Evolutionary conservation across 257 asterid species (phyloP).

Genomic region (Ophiorrhiza pumila): DNA sequence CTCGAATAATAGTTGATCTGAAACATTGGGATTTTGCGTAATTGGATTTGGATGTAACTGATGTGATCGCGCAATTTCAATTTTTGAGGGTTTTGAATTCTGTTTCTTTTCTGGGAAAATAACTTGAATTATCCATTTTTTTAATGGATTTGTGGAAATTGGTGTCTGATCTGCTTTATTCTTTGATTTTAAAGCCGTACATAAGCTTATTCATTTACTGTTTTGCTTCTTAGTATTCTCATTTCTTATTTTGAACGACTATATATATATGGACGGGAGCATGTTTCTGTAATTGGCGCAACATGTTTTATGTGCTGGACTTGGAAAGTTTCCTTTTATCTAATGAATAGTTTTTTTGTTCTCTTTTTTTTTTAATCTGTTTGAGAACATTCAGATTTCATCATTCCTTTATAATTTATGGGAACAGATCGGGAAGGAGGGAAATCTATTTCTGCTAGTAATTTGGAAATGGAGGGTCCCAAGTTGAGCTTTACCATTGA

Average conservation of each 20-base stretch:
- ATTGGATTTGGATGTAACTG: slow-evolving; percentile 8
- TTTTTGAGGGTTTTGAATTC: background rate
- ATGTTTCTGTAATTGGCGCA: too few species aligned
- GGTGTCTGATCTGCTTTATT: slow-evolving; percentile 18
- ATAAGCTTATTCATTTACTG: background rate
- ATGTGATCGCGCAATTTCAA: background rate
- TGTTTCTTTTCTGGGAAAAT: background rate
- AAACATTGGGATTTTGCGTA: background rate
- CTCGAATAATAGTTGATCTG: background rate
- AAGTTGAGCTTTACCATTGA: background rate
- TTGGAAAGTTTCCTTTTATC: background rate
- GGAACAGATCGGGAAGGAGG: slow-evolving; percentile 1
- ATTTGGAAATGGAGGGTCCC: background rate
- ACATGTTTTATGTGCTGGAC: background rate
- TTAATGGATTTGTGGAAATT: slow-evolving; percentile 3
- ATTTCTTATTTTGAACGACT: too few species aligned
- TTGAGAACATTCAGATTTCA: background rate
- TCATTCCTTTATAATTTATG: background rate
- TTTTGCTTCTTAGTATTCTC: slow-evolving; percentile 4
- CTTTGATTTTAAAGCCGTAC: background rate
- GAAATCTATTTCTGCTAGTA: background rate
- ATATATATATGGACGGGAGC: too few species aligned
- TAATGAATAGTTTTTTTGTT: background rate
- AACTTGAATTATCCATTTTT: background rate
- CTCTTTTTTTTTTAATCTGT: background rate